Conservation (phyloP, 2,329 filamentous ascomycete species). For the Bertia moriformis region DNA sequence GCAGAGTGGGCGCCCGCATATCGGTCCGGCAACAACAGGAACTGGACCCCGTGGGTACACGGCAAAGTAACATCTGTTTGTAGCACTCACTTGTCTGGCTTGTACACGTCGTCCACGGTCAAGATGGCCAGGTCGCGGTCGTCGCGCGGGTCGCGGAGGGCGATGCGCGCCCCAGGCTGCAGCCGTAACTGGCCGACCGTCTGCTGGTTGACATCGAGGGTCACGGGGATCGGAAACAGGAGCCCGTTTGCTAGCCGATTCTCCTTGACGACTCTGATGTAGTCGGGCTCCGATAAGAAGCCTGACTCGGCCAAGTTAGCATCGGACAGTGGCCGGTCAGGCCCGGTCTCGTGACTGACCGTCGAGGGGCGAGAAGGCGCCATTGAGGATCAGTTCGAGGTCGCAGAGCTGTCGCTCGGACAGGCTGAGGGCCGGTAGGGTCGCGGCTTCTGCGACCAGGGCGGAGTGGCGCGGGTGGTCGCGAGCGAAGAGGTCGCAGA, state of each 20-base stretch:
- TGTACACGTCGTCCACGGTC: constrained; percentile 89
- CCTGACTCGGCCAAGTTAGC: constrained; percentile 40
- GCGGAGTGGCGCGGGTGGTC: constrained; percentile 71
- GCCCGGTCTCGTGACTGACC: constrained; percentile 39
- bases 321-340: background rate
- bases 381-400: constrained; percentile 90
- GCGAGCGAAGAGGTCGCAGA: constrained; percentile 93
- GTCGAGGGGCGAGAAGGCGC: constrained; percentile 94
- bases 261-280: constrained; percentile 84
- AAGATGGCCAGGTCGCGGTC: constrained; percentile 92
- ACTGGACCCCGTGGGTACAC: background rate
- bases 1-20: no score
- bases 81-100: constrained; percentile 72
- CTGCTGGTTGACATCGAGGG: constrained; percentile 67
- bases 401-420: constrained; percentile 94
- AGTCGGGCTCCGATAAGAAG: constrained; percentile 96
- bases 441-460: constrained; percentile 73
- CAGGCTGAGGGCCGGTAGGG: constrained; percentile 68
- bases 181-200: constrained; percentile 62
- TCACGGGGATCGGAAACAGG: constrained; percentile 95
- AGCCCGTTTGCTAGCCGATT: constrained; percentile 75
- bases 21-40: no score
- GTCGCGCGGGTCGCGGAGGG: constrained; percentile 88
- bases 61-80: constrained; percentile 1
- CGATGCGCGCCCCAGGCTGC: constrained; percentile 68